phyloP scores from a whole-genome alignment of 768 basidiomycete species.

The Butyriboletus loyo region DNA sequence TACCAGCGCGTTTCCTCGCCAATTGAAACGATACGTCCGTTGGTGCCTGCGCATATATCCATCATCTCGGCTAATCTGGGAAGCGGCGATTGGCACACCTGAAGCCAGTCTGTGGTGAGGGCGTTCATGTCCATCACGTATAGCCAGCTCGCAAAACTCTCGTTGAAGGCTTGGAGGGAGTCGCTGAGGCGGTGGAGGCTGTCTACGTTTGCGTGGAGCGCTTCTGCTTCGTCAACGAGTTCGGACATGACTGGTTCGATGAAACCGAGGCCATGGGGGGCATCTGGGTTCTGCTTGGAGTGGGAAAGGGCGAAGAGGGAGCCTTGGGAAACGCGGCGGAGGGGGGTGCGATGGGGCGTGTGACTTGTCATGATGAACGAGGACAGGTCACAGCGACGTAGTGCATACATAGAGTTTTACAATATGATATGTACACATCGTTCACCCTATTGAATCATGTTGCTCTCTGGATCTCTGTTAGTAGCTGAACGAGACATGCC shows the following conservation, averaged over 20 bases:
- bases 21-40: conserved; percentile 56
- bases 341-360: conserved; percentile 67
- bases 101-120: conserved; percentile 89
- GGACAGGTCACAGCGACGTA: not conserved
- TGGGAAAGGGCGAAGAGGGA: conserved; percentile 84
- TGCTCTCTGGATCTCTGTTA: too few species aligned
- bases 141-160: conserved; percentile 87
- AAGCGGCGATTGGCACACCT: conserved; percentile 41
- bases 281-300: conserved; percentile 62
- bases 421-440: not conserved
- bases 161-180: conserved; percentile 83
- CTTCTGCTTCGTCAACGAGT: conserved; percentile 84
- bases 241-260: conserved; percentile 82
- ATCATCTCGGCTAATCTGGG: not conserved
- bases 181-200: conserved; percentile 68
- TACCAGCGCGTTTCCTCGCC: conserved; percentile 61
- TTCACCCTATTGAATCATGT: too few species aligned
- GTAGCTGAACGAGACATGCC: not conserved
- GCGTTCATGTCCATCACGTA: conserved; percentile 95
- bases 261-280: conserved; percentile 82
- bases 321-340: conserved; percentile 87
- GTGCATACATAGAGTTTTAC: not conserved
- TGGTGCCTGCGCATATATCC: conserved; percentile 45
- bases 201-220: conserved; percentile 72
- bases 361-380: conserved; percentile 8